Percentiles rank a stretch among this genome's conserved stretches.
Conservation (phyloP, 805 yeast species). For the Ogataea neopini region DNA sequence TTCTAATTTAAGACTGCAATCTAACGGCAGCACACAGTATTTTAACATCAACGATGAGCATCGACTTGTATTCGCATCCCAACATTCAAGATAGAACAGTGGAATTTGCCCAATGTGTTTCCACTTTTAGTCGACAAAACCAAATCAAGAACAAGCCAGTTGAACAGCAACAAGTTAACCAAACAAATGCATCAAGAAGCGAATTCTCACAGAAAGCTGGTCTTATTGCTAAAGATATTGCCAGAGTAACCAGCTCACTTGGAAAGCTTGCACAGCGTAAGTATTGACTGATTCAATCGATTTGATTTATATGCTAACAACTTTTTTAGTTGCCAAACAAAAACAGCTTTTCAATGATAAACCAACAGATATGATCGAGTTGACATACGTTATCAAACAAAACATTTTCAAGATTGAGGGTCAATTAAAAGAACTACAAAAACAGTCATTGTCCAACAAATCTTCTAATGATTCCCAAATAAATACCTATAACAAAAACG, state of each 20-base stretch:
- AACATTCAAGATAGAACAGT: constrained; percentile 78
- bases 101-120: constrained; percentile 91
- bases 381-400: constrained; percentile 85
- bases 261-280: constrained; percentile 64
- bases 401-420: constrained; percentile 82
- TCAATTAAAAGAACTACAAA: constrained; percentile 61
- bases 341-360: constrained; percentile 92
- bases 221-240: constrained; percentile 82
- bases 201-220: constrained; percentile 76
- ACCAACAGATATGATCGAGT: constrained; percentile 90
- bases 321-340: constrained; percentile 65
- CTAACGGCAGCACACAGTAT: background rate
- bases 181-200: constrained; percentile 41
- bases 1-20: background rate
- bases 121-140: constrained; percentile 63
- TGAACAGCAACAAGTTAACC: constrained; percentile 26
- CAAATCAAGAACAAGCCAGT: constrained; percentile 30
- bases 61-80: constrained; percentile 32
- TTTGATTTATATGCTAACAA: background rate
- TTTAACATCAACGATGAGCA: constrained; percentile 3
- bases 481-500: constrained; percentile 77
- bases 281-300: constrained; percentile 13
- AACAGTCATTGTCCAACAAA: constrained; percentile 42
- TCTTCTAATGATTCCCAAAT: constrained; percentile 58
- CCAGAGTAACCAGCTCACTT: constrained; percentile 78